Evolutionary conservation across 208 protist genomes (phyloP), one percentile per base, ranked within the genome.

Genomic region (Jaenimonas drosophilae): DNA sequence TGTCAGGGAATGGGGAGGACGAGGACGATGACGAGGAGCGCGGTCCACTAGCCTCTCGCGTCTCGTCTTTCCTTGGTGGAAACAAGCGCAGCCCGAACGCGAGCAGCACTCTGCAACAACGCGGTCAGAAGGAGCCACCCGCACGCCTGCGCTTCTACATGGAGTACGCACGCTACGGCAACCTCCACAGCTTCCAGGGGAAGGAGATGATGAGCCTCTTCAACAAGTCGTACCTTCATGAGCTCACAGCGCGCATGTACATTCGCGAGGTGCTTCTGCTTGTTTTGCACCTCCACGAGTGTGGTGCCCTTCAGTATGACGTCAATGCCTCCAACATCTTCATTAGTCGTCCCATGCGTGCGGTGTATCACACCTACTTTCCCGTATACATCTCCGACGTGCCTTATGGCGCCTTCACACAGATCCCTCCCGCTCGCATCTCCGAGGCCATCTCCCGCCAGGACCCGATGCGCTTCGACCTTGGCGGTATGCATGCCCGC

Each of bases 371-470:
- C 30, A 83, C 70, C 0, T 66, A 46, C 44, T 89, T 83, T 48
- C 80, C 80, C 2, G 76, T 66, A n/a, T 88, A 88, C 61, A 88
- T 88, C 33, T 70, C 73, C 0, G 79, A 88, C 44, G 37, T 84
- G 30, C 71, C 78, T 2, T 61, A 60, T 1, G 69, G 78, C 7
- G 46, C 56, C 43, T 50, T 82, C 31, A 36, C 43, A 12, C 42
- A 53, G 9, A 62, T 81, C n/a, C 53, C 64, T 2, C 27, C 59
- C 9, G 30, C 40, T 7, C 52, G 66, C 50, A 54, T 83, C 4
- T 31, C 32, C 31, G 62, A 57, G 48, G 54, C 59, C 2, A 32
- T 76, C 23, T 23, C 26, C n/a, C 45, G 64, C 11, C 58, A 77
- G 12, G 45, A 73, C 40, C 68, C 65, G n/a, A n/a, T n/a, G n/a